Evolutionary conservation across 495 filamentous ascomycete species (phyloP).

Genomic region (Lasiosphaeria hispida): DNA sequence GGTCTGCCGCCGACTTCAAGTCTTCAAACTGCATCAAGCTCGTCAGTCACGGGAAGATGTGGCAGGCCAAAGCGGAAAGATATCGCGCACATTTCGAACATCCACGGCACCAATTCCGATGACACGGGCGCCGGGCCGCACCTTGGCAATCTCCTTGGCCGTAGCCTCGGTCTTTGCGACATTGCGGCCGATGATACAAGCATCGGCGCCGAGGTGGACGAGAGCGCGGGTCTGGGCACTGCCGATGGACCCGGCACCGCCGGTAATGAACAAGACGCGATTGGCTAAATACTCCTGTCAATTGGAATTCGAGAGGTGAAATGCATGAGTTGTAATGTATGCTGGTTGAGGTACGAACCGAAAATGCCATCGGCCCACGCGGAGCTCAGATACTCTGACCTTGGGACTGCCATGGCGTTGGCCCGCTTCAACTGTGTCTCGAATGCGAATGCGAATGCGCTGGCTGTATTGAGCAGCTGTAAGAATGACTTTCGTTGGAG

Average conservation of each 20-base stretch:
- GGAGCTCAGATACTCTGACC: slow-evolving; percentile 71
- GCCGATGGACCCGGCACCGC: slow-evolving; percentile 90
- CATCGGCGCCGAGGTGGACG: slow-evolving; percentile 87
- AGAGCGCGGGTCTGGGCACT: slow-evolving; percentile 88
- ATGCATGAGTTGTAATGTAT: no score
- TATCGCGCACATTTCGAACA: slow-evolving; percentile 57
- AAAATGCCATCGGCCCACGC: slow-evolving; percentile 87
- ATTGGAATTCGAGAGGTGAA: no score
- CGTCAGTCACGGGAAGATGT: slow-evolving; percentile 10
- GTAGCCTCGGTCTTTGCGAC: slow-evolving; percentile 80
- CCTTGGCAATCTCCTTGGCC: slow-evolving; percentile 77
- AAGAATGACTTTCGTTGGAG: no score
- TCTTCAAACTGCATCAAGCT: slow-evolving; percentile 49
- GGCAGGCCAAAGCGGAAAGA: neutral
- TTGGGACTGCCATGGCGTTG: slow-evolving; percentile 61
- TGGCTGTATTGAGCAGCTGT: no score
- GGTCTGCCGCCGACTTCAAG: slow-evolving; percentile 69
- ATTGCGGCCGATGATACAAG: slow-evolving; percentile 89
- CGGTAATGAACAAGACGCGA: slow-evolving; percentile 94
- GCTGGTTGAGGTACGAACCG: slow-evolving; percentile 44
- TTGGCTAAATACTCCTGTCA: slow-evolving; percentile 51
- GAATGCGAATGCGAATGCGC: no score
- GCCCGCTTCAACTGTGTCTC: no score
- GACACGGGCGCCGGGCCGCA: slow-evolving; percentile 73
- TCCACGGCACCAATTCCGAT: slow-evolving; percentile 82